phyloP scores from a whole-genome alignment of 2,329 filamentous ascomycete genomes.

The Microcyclosporella mali region DNA sequence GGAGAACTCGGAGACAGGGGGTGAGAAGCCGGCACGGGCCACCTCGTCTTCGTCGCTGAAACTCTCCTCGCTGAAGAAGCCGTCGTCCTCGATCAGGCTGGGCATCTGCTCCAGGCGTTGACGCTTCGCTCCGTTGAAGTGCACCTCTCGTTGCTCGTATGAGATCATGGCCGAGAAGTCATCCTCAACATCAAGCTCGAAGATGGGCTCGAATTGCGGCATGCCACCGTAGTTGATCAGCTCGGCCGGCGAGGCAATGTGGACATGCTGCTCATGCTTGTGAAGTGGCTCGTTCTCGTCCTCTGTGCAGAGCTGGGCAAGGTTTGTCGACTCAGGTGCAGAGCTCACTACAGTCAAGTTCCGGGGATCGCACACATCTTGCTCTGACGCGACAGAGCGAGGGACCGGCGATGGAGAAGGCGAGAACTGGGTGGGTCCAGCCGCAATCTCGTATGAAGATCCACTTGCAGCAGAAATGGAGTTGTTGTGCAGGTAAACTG shows the following conservation, averaged over 20 bases:
- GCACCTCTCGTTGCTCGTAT: constrained; percentile 57
- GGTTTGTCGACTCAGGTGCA: constrained; percentile 57
- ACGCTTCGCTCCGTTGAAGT: constrained; percentile 61
- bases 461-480: constrained; percentile 51
- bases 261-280: constrained; percentile 29
- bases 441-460: constrained; percentile 64
- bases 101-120: constrained; percentile 64
- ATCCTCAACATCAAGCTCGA: constrained; percentile 86
- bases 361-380: constrained; percentile 78
- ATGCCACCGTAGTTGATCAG: constrained; percentile 54
- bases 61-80: constrained; percentile 69
- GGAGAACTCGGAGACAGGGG: constrained; percentile 48
- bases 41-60: constrained; percentile 69
- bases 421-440: constrained; percentile 57
- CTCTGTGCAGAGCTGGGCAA: constrained; percentile 53
- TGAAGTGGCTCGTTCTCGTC: constrained; percentile 48
- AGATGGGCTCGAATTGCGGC: constrained; percentile 75
- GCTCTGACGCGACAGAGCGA: constrained; percentile 59
- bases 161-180: constrained; percentile 70
- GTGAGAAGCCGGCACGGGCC: constrained; percentile 54
- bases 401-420: constrained; percentile 79
- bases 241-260: constrained; percentile 37
- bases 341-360: constrained; percentile 68
- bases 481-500: constrained; percentile 64
- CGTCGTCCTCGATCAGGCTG: constrained; percentile 61